A percentile compares a stretch with the other conserved stretches of the same genome.
phyloP scores from a whole-genome alignment of 352 stramenopile genomes.

The Pelagophyceae sp. region DNA sequence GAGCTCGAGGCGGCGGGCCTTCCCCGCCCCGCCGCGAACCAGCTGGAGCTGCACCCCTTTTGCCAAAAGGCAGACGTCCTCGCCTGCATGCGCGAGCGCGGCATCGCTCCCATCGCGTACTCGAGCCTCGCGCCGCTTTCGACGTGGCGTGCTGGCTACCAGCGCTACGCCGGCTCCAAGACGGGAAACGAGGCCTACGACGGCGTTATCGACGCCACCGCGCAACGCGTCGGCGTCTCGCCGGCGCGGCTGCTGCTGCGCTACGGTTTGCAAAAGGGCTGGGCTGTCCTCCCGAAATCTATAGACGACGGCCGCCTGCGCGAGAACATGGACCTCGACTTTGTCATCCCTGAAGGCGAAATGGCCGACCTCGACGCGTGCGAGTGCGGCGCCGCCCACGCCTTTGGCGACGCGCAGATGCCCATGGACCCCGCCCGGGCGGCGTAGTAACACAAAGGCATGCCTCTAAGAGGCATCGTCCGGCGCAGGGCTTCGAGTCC shows the following conservation, averaged over 20 bases:
- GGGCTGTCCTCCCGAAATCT: slow-evolving; percentile 56
- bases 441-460: too few species aligned
- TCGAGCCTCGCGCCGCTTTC: background rate
- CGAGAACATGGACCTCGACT: slow-evolving; percentile 44
- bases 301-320: slow-evolving; percentile 42
- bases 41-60: slow-evolving; percentile 51
- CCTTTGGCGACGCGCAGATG: too few species aligned
- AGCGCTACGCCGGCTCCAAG: slow-evolving; percentile 32
- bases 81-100: background rate
- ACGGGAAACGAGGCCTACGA: too few species aligned
- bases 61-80: slow-evolving; percentile 38
- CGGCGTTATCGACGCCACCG: slow-evolving; percentile 23
- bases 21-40: slow-evolving; percentile 37
- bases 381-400: too few species aligned
- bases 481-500: too few species aligned
- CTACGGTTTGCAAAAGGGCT: slow-evolving; percentile 51
- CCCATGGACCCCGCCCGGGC: too few species aligned
- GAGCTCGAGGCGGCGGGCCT: slow-evolving; percentile 33
- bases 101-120: background rate
- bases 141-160: slow-evolving; percentile 55
- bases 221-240: slow-evolving; percentile 23
- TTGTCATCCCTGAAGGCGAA: slow-evolving; percentile 39
- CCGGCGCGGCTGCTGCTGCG: slow-evolving; percentile 52
- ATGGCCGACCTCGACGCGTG: slow-evolving; percentile 39
- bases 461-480: too few species aligned